A percentile compares a stretch with the other conserved stretches of the same genome.
phyloP scores from a whole-genome alignment of 176 grass and related monocot genomes.

The Miscanthus lutarioriparius region DNA sequence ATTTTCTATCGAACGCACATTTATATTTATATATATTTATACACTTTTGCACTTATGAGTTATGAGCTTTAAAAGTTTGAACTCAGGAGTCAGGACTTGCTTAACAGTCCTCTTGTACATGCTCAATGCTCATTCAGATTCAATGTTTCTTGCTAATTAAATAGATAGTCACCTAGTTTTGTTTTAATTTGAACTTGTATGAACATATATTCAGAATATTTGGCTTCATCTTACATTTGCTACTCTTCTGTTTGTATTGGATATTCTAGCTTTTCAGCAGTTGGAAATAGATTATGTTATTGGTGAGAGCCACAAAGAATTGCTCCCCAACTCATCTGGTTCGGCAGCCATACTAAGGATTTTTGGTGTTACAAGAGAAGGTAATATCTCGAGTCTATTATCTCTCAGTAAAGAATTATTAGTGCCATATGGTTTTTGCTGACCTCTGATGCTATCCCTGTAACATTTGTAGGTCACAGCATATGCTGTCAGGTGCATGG shows the following conservation, averaged over 20 bases:
- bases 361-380: conserved; percentile 97
- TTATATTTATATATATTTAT: background rate
- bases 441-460: conserved; percentile 26
- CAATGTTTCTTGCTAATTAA: background rate
- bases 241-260: conserved; percentile 25
- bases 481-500: conserved; percentile 95
- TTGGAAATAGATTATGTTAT: conserved; percentile 96
- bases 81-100: background rate
- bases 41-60: background rate
- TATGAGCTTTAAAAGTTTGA: conserved; percentile 7
- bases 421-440: conserved; percentile 11
- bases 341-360: conserved; percentile 88
- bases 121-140: conserved; percentile 9
- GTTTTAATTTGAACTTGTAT: conserved; percentile 22
- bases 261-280: conserved; percentile 88
- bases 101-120: background rate
- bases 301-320: conserved; percentile 79
- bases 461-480: conserved; percentile 64
- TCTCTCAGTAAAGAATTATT: background rate
- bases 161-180: background rate
- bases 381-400: conserved; percentile 25
- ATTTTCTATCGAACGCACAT: background rate
- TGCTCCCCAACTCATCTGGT: conserved; percentile 78
- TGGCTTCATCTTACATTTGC: conserved; percentile 15
- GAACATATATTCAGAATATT: background rate